A percentile compares a stretch with the other conserved stretches of the same genome.
phyloP scores from a whole-genome alignment of 352 stramenopile genomes.

The Phytophthora parvispora region DNA sequence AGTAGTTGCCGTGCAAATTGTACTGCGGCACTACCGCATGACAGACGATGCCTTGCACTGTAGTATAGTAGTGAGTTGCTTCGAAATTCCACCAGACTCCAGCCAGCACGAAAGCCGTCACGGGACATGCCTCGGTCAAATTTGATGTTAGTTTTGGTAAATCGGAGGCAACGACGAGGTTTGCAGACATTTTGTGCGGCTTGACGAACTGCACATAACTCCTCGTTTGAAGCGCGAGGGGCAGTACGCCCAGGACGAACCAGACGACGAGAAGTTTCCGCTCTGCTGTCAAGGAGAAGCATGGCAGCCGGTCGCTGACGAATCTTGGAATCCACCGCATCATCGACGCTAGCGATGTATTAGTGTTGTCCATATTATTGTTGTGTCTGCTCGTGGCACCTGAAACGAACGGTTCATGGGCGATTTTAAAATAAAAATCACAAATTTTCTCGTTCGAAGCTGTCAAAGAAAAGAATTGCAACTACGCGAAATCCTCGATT shows the following conservation, averaged over 20 bases:
- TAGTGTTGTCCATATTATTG: neutral
- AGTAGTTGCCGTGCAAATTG: conserved; percentile 26
- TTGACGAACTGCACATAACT: conserved; percentile 30
- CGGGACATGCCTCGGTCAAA: conserved; percentile 8
- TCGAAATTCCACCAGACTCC: conserved; percentile 26
- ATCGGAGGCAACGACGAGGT: conserved; percentile 10
- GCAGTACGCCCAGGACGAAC: conserved; percentile 4
- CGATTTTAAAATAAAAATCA: no score
- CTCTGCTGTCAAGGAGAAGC: neutral
- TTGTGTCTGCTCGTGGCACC: neutral
- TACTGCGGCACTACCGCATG: conserved; percentile 24
- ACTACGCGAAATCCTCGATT: no score
- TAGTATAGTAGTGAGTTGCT: conserved; percentile 22
- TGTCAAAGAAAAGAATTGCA: no score
- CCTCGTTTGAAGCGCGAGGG: conserved; percentile 12
- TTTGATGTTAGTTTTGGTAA: neutral
- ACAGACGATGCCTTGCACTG: conserved; percentile 9
- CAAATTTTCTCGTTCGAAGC: no score
- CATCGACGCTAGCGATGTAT: neutral
- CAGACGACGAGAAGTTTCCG: neutral
- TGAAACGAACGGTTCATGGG: neutral
- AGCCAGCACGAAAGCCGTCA: conserved; percentile 22
- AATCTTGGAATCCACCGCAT: neutral
- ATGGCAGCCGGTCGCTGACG: neutral
- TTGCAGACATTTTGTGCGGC: conserved; percentile 22